These are phyloP conservation scores for Pichia nakasei DNA, from an alignment of 805 yeast genomes.

Conservation along the genomic window DNA sequence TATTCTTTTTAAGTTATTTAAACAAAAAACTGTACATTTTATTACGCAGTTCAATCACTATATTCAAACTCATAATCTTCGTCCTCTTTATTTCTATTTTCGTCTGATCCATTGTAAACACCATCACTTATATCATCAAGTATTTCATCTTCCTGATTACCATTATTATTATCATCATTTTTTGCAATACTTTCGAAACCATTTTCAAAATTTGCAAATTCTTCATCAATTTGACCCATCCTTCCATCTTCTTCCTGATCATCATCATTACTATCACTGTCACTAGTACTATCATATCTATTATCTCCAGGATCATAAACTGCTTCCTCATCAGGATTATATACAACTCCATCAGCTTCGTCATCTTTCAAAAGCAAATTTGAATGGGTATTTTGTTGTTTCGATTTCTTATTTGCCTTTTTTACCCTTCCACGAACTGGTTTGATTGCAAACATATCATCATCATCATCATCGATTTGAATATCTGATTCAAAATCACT, in stretches of 20 bases:
- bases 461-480: conserved; percentile 2
- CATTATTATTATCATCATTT: conserved; percentile 30
- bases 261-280: conserved; percentile 12
- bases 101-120: not conserved
- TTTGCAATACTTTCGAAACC: conserved; percentile 25
- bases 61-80: conserved; percentile 37
- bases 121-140: not conserved
- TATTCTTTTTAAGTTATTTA: too few relatives aligned
- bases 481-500: conserved; percentile 12
- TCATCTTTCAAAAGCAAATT: not conserved
- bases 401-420: not conserved
- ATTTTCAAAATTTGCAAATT: conserved; percentile 11
- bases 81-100: not conserved
- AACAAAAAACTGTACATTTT: not conserved
- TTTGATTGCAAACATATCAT: not conserved
- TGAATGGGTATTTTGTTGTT: not conserved
- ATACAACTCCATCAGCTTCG: not conserved
- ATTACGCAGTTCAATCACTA: conserved; percentile 28
- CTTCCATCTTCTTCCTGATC: conserved; percentile 8
- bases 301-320: conserved; percentile 5
- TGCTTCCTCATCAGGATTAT: conserved; percentile 10
- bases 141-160: not conserved
- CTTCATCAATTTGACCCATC: conserved; percentile 9
- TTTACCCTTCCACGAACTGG: not conserved
- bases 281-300: not conserved